Evolutionary conservation across 495 filamentous ascomycete genomes (phyloP).

Genomic region (Umbilicaria muhlenbergii): DNA sequence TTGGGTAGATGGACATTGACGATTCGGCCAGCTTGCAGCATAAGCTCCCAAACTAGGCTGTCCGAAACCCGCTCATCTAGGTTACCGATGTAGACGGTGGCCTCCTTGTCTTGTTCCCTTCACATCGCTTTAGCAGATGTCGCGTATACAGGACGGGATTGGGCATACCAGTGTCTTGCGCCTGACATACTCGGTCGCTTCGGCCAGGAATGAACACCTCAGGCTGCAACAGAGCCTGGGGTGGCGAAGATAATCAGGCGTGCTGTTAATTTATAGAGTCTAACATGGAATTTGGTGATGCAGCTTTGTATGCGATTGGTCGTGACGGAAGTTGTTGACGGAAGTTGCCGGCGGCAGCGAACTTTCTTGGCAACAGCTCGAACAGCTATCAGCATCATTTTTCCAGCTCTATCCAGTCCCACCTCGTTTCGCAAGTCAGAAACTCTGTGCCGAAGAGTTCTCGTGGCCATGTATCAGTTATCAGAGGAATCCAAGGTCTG

Average conservation of each 20-base stretch:
- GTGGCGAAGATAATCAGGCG: too few species aligned
- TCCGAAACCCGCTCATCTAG: conserved; percentile 92
- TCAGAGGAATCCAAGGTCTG: conserved; percentile 93
- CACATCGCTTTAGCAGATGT: conserved; percentile 4
- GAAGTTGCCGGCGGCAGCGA: background rate
- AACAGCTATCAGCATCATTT: background rate
- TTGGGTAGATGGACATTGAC: conserved; percentile 96
- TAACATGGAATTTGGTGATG: too few species aligned
- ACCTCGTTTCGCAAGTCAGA: background rate
- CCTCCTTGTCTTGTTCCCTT: conserved; percentile 98
- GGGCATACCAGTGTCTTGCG: conserved; percentile 62
- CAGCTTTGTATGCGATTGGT: too few species aligned
- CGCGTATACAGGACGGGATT: background rate
- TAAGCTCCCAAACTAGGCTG: conserved; percentile 87
- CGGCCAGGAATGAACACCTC: background rate
- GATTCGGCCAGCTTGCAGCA: conserved; percentile 91
- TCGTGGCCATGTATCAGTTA: conserved; percentile 56
- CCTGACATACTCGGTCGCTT: conserved; percentile 40
- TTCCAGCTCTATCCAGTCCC: background rate
- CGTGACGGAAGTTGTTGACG: background rate
- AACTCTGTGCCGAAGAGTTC: background rate
- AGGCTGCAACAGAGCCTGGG: too few species aligned
- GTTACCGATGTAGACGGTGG: conserved; percentile 95
- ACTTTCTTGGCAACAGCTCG: background rate
- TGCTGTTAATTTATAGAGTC: too few species aligned